Conservation (phyloP, 179 eudicot genomes). For the Monotropa hypopitys region DNA sequence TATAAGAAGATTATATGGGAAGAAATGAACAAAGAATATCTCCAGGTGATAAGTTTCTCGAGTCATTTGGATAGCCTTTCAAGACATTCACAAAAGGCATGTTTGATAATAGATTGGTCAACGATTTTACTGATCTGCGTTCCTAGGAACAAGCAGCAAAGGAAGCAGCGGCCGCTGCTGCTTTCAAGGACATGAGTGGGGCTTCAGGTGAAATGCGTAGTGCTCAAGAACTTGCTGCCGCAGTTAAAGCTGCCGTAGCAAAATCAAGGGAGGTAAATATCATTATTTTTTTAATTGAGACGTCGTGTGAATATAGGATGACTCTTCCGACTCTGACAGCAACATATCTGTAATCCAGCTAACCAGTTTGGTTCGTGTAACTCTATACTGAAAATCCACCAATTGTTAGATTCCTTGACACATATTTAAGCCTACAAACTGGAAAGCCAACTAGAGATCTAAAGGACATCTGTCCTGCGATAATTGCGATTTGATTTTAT, state of each 20-base stretch:
- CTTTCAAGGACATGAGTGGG: not conserved
- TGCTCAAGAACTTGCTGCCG: constrained; percentile 6
- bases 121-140: not conserved
- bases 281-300: too few relatives aligned
- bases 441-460: not conserved
- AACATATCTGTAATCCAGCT: not conserved
- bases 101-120: not conserved
- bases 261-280: constrained; percentile 4
- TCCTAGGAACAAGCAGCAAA: constrained; percentile 30
- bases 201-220: not conserved
- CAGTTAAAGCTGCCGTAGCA: not conserved
- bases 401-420: not conserved
- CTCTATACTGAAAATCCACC: not conserved
- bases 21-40: constrained; percentile 30
- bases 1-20: constrained; percentile 34
- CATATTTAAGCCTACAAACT: not conserved
- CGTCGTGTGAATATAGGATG: not conserved
- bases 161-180: constrained; percentile 15
- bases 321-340: not conserved
- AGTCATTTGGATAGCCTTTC: not conserved
- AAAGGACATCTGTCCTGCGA: not conserved
- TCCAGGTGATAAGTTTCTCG: constrained; percentile 16
- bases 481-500: not conserved
- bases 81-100: not conserved
- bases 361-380: not conserved